phyloP scores from a whole-genome alignment of 1,284 basidiomycete species.

The Phellopilus nigrolimitatus region DNA sequence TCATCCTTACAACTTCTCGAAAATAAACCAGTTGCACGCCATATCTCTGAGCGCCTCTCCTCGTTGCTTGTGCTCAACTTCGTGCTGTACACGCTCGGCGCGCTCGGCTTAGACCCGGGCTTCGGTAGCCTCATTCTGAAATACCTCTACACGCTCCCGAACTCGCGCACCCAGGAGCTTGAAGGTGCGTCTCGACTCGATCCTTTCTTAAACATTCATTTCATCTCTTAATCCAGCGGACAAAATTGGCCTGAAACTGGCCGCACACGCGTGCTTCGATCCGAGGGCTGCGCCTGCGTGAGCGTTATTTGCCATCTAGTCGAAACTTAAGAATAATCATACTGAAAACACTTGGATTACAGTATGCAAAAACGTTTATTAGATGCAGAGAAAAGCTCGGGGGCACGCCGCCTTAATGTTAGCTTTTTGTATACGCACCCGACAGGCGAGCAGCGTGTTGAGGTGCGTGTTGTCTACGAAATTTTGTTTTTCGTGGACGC shows the following conservation, averaged over 20 bases:
- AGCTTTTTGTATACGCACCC: conserved; percentile 78
- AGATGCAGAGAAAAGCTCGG: conserved; percentile 40
- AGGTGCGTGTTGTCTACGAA: conserved; percentile 41
- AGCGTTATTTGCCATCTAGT: conserved; percentile 23
- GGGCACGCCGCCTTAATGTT: conserved; percentile 27
- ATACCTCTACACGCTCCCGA: conserved; percentile 71
- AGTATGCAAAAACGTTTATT: conserved; percentile 70
- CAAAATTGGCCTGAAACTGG: conserved; percentile 67
- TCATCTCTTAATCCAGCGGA: conserved; percentile 52
- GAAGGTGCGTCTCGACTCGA: conserved; percentile 53
- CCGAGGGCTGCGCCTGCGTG: conserved; percentile 71
- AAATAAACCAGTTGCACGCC: conserved; percentile 58
- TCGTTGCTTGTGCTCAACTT: conserved; percentile 50
- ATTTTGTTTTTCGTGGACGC: neutral
- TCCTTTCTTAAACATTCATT: neutral
- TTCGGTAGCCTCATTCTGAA: conserved; percentile 42
- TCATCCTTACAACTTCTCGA: neutral
- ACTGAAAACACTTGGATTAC: too few relatives aligned
- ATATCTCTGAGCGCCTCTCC: conserved; percentile 67
- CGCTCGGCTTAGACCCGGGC: conserved; percentile 54
- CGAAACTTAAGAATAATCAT: too few relatives aligned
- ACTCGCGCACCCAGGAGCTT: conserved; percentile 75
- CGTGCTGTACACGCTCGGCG: conserved; percentile 43
- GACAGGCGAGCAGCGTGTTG: conserved; percentile 59
- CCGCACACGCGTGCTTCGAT: conserved; percentile 78